These are phyloP conservation scores for Oryza meyeriana DNA, from an alignment of 176 grass and related monocot species.

Conservation along the genomic window DNA sequence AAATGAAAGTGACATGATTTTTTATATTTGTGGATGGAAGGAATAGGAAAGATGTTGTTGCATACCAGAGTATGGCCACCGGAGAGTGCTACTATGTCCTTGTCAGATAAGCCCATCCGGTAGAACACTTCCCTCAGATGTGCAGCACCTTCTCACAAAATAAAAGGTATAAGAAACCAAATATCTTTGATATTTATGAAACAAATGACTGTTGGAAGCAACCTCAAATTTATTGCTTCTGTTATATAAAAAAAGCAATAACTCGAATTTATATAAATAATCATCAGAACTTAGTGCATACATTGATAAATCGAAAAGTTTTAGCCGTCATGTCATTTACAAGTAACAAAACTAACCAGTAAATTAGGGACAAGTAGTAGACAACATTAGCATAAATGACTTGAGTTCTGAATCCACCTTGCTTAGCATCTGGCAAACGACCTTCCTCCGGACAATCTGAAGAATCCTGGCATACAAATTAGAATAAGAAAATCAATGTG, in stretches of 20 bases:
- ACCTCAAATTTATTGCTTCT: too few relatives aligned
- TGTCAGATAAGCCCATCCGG: conserved; percentile 72
- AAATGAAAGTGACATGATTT: too few relatives aligned
- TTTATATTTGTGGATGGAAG: too few relatives aligned
- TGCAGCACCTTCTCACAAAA: conserved; percentile 35
- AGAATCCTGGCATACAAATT: conserved; percentile 44
- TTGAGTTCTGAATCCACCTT: conserved; percentile 34
- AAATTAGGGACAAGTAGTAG: background rate
- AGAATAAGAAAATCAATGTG: background rate
- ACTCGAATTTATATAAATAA: background rate
- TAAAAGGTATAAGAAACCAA: background rate
- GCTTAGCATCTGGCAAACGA: conserved; percentile 57
- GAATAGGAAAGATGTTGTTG: background rate
- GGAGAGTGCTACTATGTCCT: conserved; percentile 76
- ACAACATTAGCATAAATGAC: background rate
- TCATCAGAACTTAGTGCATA: background rate
- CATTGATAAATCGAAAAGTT: background rate
- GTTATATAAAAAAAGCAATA: background rate
- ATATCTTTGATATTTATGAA: background rate
- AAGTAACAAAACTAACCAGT: background rate
- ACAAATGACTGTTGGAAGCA: too few relatives aligned
- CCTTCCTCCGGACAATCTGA: conserved; percentile 46
- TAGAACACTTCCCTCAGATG: conserved; percentile 66
- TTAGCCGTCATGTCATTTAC: background rate
- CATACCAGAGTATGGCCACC: conserved; percentile 72